Base-by-base conservation (phyloP, 2,329 filamentous ascomycete species). In the Leptographium procerum region DNA sequence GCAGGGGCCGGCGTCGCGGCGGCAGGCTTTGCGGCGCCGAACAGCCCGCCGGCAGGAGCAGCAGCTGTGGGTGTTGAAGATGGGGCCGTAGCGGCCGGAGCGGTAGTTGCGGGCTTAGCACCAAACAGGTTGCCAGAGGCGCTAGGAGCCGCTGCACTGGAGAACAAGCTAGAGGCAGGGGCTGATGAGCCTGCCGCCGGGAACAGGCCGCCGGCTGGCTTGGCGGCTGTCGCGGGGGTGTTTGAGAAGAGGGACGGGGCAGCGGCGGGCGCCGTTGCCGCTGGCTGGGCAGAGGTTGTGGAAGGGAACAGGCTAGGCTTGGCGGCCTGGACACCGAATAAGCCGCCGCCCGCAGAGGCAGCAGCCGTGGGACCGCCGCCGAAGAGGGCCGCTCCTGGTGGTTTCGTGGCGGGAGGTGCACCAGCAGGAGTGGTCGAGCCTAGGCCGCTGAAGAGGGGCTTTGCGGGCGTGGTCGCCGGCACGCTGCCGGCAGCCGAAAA, bases 401-500 rank as follows among this genome's bases (percentile, higher is more conserved):
- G 61, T 60, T 72, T 72, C 31, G 70, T 72, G 9, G 71, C 65
- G 1, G 78, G 77, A 58, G 79, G 79, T 13, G 76, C 73, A 47
- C 79, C 79, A 34, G 79, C 78, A 22, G 79, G 78, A 47, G 79
- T 81, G 4, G 78, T 81, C 28, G 79, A 81, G 59, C 72, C 70
- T 40, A 79, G 64, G 28, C 68, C 61, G 33, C 65, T 63, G 57
- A 79, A 74, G 56, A 72, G 61, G 16, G 77, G 73, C 66, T 80
- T 81, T 22, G 72, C 71, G 33, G 74, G 73, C 31, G 74, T 76
- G 24, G 71, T 67, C 47, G 69, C 63, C 16, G 48, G 16, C 29
- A n/a, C 28, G 34, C 8, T 16, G 24, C 24, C 26, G 22, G 33
- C 52, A 10, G 53, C 19, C 40, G 55, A 43, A 50, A 67, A 67